Percentiles rank a stretch among this genome's conserved stretches.
Conservation (phyloP, 352 stramenopile species). For the Aphanomyces stellatus region DNA sequence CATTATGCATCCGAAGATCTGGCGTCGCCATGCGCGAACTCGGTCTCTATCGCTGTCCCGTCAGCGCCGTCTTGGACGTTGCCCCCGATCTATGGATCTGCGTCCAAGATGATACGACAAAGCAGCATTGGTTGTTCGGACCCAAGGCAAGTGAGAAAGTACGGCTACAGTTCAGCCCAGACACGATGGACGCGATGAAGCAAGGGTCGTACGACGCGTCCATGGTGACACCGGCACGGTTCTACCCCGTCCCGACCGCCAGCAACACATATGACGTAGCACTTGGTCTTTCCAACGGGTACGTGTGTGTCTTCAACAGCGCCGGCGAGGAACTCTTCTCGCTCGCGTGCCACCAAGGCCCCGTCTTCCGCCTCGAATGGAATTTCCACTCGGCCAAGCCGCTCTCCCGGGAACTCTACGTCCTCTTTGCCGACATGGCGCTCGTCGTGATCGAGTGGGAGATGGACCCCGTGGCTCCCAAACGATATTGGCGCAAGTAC, state of each 20-base stretch:
- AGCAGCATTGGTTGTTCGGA: not conserved
- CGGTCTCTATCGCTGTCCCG: not conserved
- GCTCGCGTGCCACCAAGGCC: not conserved
- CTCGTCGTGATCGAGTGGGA: conserved; percentile 69
- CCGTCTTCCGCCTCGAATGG: conserved; percentile 4
- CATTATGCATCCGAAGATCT: no score
- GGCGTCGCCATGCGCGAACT: conserved; percentile 1
- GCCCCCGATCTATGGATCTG: conserved; percentile 9
- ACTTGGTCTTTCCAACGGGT: not conserved
- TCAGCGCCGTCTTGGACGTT: conserved; percentile 1
- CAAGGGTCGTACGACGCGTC: not conserved
- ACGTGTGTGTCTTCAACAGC: conserved; percentile 4
- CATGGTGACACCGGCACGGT: not conserved
- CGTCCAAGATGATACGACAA: not conserved
- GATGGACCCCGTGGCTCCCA: conserved; percentile 30
- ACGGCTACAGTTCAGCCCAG: not conserved
- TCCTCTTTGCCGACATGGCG: conserved; percentile 66
- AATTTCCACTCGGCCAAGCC: not conserved
- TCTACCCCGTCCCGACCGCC: not conserved
- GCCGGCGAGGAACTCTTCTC: conserved; percentile 3
- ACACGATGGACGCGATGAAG: not conserved
- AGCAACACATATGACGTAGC: conserved; percentile 2
- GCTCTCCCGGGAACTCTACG: conserved; percentile 42
- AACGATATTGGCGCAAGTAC: conserved; percentile 66
- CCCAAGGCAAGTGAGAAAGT: not conserved